phyloP scores from a whole-genome alignment of 345 rosid species.

The Syzygium aromaticum region DNA sequence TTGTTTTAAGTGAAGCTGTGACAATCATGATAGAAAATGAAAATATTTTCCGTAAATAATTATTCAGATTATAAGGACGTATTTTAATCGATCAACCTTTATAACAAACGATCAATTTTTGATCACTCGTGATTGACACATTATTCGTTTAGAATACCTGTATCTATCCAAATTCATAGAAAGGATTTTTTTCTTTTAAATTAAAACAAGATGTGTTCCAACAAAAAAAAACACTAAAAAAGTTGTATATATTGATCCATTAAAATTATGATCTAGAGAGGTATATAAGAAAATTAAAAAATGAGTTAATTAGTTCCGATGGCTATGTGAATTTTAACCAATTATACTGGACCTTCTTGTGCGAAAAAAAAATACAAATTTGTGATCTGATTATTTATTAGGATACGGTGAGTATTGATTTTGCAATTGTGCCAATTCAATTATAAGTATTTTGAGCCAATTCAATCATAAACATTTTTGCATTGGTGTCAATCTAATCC shows the following conservation, averaged over 20 bases:
- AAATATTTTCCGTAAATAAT: background rate
- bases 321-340: background rate
- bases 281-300: background rate
- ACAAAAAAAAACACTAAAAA: too few relatives aligned
- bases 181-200: background rate
- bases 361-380: too few relatives aligned
- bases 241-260: background rate
- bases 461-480: too few relatives aligned
- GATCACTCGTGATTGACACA: rapidly evolving
- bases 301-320: background rate
- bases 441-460: too few relatives aligned
- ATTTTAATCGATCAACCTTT: rapidly evolving
- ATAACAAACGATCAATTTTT: rapidly evolving
- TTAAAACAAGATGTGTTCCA: too few relatives aligned
- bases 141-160: rapidly evolving
- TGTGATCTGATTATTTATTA: too few relatives aligned
- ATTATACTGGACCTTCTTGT: background rate
- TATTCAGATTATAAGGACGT: background rate
- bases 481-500: too few relatives aligned
- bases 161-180: background rate
- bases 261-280: background rate
- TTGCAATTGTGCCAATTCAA: too few relatives aligned
- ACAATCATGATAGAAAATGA: background rate
- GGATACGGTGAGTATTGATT: too few relatives aligned
- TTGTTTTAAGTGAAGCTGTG: background rate